Evolutionary conservation across 371 early-diverging fungal genomes (phyloP).

Genomic region (Mortierella sp.): DNA sequence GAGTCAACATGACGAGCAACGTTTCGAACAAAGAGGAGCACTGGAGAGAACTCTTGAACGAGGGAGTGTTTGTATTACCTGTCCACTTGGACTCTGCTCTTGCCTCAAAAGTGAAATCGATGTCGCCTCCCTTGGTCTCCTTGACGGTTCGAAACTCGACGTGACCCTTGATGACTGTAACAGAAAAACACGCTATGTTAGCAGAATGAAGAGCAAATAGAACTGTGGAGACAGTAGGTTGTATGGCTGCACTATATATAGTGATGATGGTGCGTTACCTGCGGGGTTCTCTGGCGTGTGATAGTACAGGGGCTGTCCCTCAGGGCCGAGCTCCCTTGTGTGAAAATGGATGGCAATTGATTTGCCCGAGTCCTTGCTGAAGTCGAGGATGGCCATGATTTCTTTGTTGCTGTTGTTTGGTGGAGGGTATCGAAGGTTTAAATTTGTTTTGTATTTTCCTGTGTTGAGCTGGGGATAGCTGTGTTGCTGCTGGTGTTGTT

Average conservation of each 20-base stretch:
- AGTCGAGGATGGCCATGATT: conserved; percentile 47
- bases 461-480: not conserved
- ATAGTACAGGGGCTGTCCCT: conserved; percentile 42
- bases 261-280: conserved; percentile 11
- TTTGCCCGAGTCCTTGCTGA: conserved; percentile 37
- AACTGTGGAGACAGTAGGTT: too few relatives aligned
- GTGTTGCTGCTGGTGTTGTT: not conserved
- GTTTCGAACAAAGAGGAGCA: too few relatives aligned
- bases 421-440: not conserved
- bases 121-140: conserved; percentile 41
- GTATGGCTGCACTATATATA: too few relatives aligned
- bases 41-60: not conserved
- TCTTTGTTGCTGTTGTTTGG: not conserved
- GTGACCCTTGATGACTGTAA: conserved; percentile 36
- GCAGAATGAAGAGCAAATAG: not conserved
- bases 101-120: conserved; percentile 36
- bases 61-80: conserved; percentile 8
- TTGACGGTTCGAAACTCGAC: conserved; percentile 46
- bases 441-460: not conserved
- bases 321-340: conserved; percentile 39
- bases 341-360: conserved; percentile 47
- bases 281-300: conserved; percentile 45
- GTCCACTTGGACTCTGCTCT: conserved; percentile 42
- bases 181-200: not conserved
- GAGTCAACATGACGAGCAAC: not conserved